phyloP scores from a whole-genome alignment of 768 basidiomycete genomes.

The Termitomyces sp. region DNA sequence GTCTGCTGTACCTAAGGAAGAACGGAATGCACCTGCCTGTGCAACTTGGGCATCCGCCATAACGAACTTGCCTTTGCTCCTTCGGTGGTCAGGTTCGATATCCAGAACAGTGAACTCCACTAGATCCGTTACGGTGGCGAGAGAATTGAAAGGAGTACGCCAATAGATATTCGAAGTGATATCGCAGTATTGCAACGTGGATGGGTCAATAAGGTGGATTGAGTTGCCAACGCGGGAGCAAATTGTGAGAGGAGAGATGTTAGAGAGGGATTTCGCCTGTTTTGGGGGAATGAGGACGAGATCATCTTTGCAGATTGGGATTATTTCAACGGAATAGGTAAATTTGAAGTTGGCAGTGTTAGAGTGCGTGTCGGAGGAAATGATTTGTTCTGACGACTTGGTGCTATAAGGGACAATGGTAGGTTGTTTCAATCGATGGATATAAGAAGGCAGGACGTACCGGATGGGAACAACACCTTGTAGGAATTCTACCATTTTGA shows the following conservation, averaged over 20 bases:
- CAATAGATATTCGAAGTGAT: slow-evolving; percentile 78
- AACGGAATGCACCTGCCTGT: slow-evolving; percentile 73
- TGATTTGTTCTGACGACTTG: slow-evolving; percentile 90
- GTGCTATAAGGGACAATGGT: slow-evolving; percentile 40
- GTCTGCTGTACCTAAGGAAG: slow-evolving; percentile 25
- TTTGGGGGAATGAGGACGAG: slow-evolving; percentile 85
- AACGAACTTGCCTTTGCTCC: slow-evolving; percentile 69
- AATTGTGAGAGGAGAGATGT: slow-evolving; percentile 83
- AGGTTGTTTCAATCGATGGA: neutral
- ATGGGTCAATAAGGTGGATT: slow-evolving; percentile 85
- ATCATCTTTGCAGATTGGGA: slow-evolving; percentile 97
- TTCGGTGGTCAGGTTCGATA: slow-evolving; percentile 70
- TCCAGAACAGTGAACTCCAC: slow-evolving; percentile 95
- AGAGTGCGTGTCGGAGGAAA: slow-evolving; percentile 89
- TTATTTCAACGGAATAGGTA: slow-evolving; percentile 96
- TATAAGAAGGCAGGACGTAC: slow-evolving; percentile 35
- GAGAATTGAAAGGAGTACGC: slow-evolving; percentile 84
- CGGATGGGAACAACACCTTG: slow-evolving; percentile 80
- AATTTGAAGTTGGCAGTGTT: slow-evolving; percentile 95
- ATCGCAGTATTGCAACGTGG: slow-evolving; percentile 81
- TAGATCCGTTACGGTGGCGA: slow-evolving; percentile 80
- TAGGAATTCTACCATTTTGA: slow-evolving; percentile 97
- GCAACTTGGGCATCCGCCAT: slow-evolving; percentile 85
- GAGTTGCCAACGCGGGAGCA: slow-evolving; percentile 92
- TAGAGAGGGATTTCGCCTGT: slow-evolving; percentile 76